Evolutionary conservation across 1,139 yeast species (phyloP).

Genomic region (Neolecta irregularis): DNA sequence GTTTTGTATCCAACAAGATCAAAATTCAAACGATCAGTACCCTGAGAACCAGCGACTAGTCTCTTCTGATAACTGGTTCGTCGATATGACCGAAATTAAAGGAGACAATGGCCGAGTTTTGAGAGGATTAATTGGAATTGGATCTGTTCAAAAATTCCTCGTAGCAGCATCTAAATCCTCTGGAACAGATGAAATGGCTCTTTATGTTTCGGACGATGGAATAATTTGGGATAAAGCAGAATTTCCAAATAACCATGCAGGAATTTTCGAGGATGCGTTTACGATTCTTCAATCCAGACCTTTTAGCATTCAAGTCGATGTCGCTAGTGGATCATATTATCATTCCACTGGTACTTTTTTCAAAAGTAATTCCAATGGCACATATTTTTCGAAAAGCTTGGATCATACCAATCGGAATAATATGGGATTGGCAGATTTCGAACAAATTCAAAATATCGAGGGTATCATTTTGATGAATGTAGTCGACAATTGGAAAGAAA

Average conservation of each 20-base stretch:
- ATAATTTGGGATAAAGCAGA: slow-evolving; percentile 36
- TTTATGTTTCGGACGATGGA: slow-evolving; percentile 49
- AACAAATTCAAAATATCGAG: slow-evolving; percentile 45
- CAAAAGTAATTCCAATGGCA: slow-evolving; percentile 50
- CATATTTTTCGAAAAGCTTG: slow-evolving; percentile 35
- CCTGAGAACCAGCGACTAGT: slow-evolving; percentile 31
- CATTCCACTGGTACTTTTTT: slow-evolving; percentile 30
- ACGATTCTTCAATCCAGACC: slow-evolving; percentile 42
- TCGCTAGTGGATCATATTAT: slow-evolving; percentile 20
- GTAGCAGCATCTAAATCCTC: slow-evolving; percentile 37
- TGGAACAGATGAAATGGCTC: slow-evolving; percentile 29
- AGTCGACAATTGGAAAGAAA: slow-evolving; percentile 19
- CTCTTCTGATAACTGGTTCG: slow-evolving; percentile 42
- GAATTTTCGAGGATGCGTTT: slow-evolving; percentile 29
- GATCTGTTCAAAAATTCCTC: slow-evolving; percentile 37
- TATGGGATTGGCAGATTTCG: slow-evolving; percentile 31
- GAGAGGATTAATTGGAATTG: slow-evolving; percentile 32
- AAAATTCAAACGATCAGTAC: slow-evolving; percentile 25
- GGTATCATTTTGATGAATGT: slow-evolving; percentile 55
- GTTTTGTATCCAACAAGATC: slow-evolving; percentile 10
- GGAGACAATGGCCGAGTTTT: slow-evolving; percentile 20
- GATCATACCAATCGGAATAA: slow-evolving; percentile 31
- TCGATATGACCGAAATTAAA: slow-evolving; percentile 24
- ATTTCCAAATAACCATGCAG: slow-evolving; percentile 28
- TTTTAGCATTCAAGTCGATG: slow-evolving; percentile 40